Conservation (phyloP, 768 basidiomycete species). For the Vishniacozyma victoriae region DNA sequence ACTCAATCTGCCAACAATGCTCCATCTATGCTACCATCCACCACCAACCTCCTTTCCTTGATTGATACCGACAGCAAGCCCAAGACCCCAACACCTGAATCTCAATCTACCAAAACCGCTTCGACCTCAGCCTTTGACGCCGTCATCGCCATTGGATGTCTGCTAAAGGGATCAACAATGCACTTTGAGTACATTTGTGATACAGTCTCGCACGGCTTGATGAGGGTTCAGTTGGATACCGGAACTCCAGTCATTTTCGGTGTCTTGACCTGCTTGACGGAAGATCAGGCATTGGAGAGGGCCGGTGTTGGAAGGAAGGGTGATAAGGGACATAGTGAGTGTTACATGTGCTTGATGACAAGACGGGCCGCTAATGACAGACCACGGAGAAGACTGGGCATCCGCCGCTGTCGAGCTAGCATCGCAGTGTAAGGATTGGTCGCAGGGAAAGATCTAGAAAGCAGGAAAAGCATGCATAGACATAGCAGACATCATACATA, state of each 20-base stretch:
- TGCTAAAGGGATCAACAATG: conserved; percentile 97
- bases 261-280: conserved; percentile 82
- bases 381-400: conserved; percentile 97
- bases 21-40: conserved; percentile 69
- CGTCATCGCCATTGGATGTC: conserved; percentile 92
- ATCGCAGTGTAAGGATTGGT: conserved; percentile 36
- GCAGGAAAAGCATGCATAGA: too few relatives aligned
- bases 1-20: conserved; percentile 70
- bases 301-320: conserved; percentile 74
- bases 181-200: conserved; percentile 99
- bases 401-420: conserved; percentile 74
- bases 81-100: conserved; percentile 36
- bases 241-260: conserved; percentile 95
- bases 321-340: conserved; percentile 60
- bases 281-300: conserved; percentile 88
- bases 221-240: conserved; percentile 88
- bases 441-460: conserved; percentile 25
- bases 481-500: too few relatives aligned
- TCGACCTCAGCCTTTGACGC: conserved; percentile 70
- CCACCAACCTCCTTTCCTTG: conserved; percentile 48
- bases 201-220: conserved; percentile 83
- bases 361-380: conserved; percentile 20
- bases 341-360: too few relatives aligned
- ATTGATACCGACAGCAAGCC: conserved; percentile 54
- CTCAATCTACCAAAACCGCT: conserved; percentile 44